Percentiles rank a stretch among this genome's conserved stretches.
Conservation (phyloP, 768 basidiomycete genomes). For the Amanita pallidorosea region DNA sequence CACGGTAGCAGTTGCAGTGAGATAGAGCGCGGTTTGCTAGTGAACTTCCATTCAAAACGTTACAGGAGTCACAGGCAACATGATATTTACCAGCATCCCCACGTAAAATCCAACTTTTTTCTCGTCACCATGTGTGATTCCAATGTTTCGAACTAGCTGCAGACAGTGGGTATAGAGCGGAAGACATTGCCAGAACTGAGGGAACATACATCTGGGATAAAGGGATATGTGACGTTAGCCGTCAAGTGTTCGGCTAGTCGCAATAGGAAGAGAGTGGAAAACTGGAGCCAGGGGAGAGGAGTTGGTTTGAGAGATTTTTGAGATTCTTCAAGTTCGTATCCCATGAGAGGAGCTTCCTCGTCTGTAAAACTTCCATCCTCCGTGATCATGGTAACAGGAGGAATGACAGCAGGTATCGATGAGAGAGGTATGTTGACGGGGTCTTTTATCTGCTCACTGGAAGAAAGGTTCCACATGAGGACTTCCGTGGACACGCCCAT, state of each 20-base stretch:
- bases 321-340: too few relatives aligned
- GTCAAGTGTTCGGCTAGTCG: background rate
- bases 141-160: conserved; percentile 24
- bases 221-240: too few relatives aligned
- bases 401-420: too few relatives aligned
- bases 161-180: too few relatives aligned
- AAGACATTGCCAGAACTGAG: background rate
- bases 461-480: too few relatives aligned
- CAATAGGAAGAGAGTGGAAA: conserved; percentile 27
- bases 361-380: too few relatives aligned
- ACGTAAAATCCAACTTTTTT: conserved; percentile 67
- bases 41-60: background rate
- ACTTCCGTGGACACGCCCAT: too few relatives aligned
- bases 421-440: too few relatives aligned
- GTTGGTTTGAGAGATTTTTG: background rate
- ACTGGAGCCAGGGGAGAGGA: conserved; percentile 7
- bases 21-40: conserved; percentile 69
- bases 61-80: background rate
- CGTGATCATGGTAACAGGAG: too few relatives aligned
- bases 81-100: conserved; percentile 49
- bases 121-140: too few relatives aligned
- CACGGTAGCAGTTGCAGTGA: conserved; percentile 64
- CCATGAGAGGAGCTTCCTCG: too few relatives aligned
- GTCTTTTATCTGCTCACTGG: too few relatives aligned
- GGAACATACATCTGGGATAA: conserved; percentile 48